Base-by-base conservation (phyloP, 305 asterid genomes). In the Fraxinus paxiana region DNA sequence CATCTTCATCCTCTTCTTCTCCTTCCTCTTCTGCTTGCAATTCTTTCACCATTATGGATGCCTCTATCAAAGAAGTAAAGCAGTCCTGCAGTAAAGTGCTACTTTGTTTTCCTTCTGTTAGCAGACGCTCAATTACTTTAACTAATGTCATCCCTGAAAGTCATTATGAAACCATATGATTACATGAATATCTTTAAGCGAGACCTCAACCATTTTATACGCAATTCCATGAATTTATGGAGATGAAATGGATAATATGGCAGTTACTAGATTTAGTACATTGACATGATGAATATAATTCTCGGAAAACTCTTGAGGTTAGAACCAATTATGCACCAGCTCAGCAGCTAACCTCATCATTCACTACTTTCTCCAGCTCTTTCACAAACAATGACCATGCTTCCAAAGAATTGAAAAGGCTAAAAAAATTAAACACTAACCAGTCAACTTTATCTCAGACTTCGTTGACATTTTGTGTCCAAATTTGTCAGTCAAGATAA, bases 371-470 rank as follows among this genome's bases (percentile, higher is more conserved):
- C 72, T 65, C 72, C 72, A 65, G 41, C 43, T 31, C 73, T 30
- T 70, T 70, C 46, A 70, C 46, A 31, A 31, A 65, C 73, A 65
- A 31, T n/a, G 46, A 33, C 33, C 38, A 70, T 70, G 46, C 26
- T 70, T 33, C 37, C 15, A 33, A 31, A 33, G 75, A 70, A 70
- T 33, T 33, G 46, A 33, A 31, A 70, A n/a, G 73, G 73, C 35
- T 12, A 26, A 65, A 65, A 34, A 24, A 26, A 26, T 24, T 67
- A 31, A 81, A 80, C 13, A 80, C 87, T 79, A 59, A 87, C 90
- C 90, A 82, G 87, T 82, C 75, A 87, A 83, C 78, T 85, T 87
- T 77, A 83, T 82, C 79, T 84, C 87, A 69, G 89, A 82, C 61
- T 77, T 78, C 61, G 87, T 61, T 28, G 90, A 82, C 76, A 83